A percentile compares a stretch with the other conserved stretches of the same genome.
Conservation (phyloP, 768 basidiomycete species). For the Podaxis rugospora region DNA sequence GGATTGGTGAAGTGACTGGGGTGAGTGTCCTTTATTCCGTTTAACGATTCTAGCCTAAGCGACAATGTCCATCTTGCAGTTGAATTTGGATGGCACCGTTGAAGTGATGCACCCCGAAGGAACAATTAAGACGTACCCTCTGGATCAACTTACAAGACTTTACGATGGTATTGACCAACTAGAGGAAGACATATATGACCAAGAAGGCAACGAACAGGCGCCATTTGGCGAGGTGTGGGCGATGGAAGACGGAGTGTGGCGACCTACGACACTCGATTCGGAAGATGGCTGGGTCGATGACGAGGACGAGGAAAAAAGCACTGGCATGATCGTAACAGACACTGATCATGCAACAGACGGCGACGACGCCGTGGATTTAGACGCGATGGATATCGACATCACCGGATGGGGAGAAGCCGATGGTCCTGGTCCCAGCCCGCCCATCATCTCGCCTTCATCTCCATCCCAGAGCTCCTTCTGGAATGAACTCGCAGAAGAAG, state of each 20-base stretch:
- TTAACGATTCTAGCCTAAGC: constrained; percentile 11
- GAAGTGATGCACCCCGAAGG: constrained; percentile 69
- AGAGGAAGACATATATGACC: constrained; percentile 63
- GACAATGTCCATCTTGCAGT: constrained; percentile 31
- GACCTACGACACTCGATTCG: constrained; percentile 37
- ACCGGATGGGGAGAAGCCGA: neutral
- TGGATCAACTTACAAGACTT: constrained; percentile 69
- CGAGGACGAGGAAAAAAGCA: constrained; percentile 17
- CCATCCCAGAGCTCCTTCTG: neutral
- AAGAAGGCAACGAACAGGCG: constrained; percentile 38
- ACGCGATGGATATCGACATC: constrained; percentile 2
- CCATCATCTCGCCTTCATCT: constrained; percentile 2
- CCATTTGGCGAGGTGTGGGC: constrained; percentile 40
- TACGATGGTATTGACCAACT: constrained; percentile 81
- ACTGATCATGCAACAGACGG: neutral
- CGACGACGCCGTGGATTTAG: neutral
- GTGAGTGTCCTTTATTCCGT: constrained; percentile 32
- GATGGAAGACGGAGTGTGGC: constrained; percentile 44
- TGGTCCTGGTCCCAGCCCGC: neutral
- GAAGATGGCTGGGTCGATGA: constrained; percentile 33
- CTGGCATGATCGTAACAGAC: constrained; percentile 17
- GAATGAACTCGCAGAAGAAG: constrained; percentile 3
- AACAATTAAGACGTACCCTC: constrained; percentile 42
- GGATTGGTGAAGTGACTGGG: constrained; percentile 86
- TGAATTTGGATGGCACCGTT: constrained; percentile 70